A percentile compares a stretch with the other conserved stretches of the same genome.
Evolutionary conservation across 192 early-diverging fungal genomes (phyloP).

Genomic region (Spinellus fusiger): DNA sequence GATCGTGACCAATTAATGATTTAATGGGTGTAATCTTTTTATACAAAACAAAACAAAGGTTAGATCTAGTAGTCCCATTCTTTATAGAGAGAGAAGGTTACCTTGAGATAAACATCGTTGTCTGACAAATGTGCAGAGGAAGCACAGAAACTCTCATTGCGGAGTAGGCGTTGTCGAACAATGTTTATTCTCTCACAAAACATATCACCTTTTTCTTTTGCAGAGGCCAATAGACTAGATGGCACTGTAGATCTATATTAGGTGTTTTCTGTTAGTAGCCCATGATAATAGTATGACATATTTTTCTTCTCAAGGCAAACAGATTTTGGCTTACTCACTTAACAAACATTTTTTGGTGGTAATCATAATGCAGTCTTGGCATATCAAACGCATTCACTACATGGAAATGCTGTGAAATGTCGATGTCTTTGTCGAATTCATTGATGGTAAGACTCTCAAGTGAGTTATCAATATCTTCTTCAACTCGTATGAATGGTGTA

Average conservation of each 20-base stretch:
- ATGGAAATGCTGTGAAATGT: slow-evolving; percentile 52
- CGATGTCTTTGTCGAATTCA: slow-evolving; percentile 29
- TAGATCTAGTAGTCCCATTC: background rate
- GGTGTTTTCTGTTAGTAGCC: background rate
- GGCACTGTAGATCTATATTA: slow-evolving; percentile 19
- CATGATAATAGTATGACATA: background rate
- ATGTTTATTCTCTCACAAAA: slow-evolving; percentile 77
- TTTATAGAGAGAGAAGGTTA: slow-evolving; percentile 1
- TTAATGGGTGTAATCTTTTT: slow-evolving; percentile 71
- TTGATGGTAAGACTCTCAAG: background rate
- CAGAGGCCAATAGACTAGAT: slow-evolving; percentile 48
- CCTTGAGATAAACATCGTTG: slow-evolving; percentile 22
- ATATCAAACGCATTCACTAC: slow-evolving; percentile 73
- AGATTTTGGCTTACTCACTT: slow-evolving; percentile 22
- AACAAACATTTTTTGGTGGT: slow-evolving; percentile 59
- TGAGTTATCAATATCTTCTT: slow-evolving; percentile 10
- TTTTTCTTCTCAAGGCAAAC: background rate
- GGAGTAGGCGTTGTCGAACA: slow-evolving; percentile 70
- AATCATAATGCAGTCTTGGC: slow-evolving; percentile 61
- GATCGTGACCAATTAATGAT: slow-evolving; percentile 66
- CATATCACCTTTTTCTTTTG: slow-evolving; percentile 57
- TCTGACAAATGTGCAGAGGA: slow-evolving; percentile 43
- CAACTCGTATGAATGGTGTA: background rate
- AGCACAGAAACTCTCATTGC: slow-evolving; percentile 74
- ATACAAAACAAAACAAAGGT: background rate